Base-by-base conservation (phyloP, 73 alveolate genomes). In the Symbiodinium natans region DNA sequence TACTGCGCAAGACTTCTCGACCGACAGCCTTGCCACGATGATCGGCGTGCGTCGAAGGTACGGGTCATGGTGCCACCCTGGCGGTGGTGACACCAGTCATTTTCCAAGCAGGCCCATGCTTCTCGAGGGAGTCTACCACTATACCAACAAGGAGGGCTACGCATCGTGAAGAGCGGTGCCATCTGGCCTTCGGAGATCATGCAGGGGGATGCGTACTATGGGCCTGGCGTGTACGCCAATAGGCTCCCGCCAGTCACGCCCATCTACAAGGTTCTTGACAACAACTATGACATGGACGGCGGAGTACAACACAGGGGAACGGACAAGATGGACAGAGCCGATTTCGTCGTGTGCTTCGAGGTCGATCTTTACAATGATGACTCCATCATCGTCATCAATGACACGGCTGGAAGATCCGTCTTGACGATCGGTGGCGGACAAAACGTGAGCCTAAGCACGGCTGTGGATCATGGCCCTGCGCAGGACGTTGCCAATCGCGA, bases 201-300 rank as follows among this genome's bases (percentile, higher is more conserved):
- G 38, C 93, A n/a, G 41, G 93, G 82, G 21, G 93, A 85, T 43
- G 93, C 93, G 2, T n/a, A 1, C 82, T 85, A 85, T 33, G 93
- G 93, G 19, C 2, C 38, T 5, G 33, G 46, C 6, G 82, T 85
- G 46, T 85, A 85, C 48, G 77, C 38, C 31, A 85, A 77, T 6
- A 34, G 21, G 93, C 93, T 85, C 34, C 38, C 31, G 8, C 93
- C 93, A 0, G 3, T 23, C 3, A 11, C 34, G 21, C 77, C 77
- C 0, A 15, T 31, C 52, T 85, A 33, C 23, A 36, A 29, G 19
- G 23, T 85, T 10, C 93, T 85, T 38, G 15, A 13, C 23, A 85
- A 85, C 93, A 85, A 85, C 93, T 85, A 85, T 34, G 93, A 85
- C 82, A 42, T 4, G 82, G 93, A 85, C 34, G 93, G 93, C 34